Evolutionary conservation across 192 early-diverging fungal species (phyloP).

Genomic region (Nowakowskiella sp.): DNA sequence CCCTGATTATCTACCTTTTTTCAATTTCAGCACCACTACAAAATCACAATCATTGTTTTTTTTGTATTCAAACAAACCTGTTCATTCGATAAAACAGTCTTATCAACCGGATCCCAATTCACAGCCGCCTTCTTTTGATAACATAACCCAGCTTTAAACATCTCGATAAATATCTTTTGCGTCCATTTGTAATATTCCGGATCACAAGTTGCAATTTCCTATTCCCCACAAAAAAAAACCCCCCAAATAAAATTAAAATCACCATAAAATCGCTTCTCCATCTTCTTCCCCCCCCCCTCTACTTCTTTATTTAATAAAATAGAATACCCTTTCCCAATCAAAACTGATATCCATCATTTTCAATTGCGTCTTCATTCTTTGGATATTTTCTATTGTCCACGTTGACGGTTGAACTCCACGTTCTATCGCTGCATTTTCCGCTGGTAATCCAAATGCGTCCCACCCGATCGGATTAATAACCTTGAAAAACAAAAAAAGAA

Average conservation of each 20-base stretch:
- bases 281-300: neutral
- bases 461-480: conserved; percentile 92
- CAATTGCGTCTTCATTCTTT: conserved; percentile 74
- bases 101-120: conserved; percentile 96
- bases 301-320: neutral
- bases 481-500: conserved; percentile 23
- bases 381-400: conserved; percentile 84
- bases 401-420: conserved; percentile 62
- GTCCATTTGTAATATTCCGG: conserved; percentile 90
- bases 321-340: conserved; percentile 77
- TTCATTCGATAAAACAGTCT: conserved; percentile 94
- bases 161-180: conserved; percentile 76
- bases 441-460: conserved; percentile 97
- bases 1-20: conserved; percentile 73
- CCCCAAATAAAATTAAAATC: neutral
- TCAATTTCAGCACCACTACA: neutral
- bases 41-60: conserved; percentile 18
- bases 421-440: conserved; percentile 93
- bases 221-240: neutral
- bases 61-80: conserved; percentile 41
- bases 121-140: conserved; percentile 86
- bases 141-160: conserved; percentile 68
- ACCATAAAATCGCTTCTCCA: neutral
- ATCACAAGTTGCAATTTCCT: conserved; percentile 82
- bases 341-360: conserved; percentile 66